Base-by-base conservation (phyloP, 768 basidiomycete species). In the Calocera viscosa region DNA sequence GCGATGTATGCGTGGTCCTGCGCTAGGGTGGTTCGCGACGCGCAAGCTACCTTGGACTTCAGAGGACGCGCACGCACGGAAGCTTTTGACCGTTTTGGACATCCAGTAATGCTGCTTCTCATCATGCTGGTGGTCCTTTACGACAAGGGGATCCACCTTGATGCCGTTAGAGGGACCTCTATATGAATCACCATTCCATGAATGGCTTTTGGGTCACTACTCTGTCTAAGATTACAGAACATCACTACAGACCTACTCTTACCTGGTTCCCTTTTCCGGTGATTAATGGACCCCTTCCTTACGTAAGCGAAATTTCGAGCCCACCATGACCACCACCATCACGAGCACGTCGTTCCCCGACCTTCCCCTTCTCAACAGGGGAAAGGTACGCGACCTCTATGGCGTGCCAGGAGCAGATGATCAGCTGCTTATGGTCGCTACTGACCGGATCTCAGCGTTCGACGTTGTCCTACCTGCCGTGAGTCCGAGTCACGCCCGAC, bases 351-450 rank as follows among this genome's bases (percentile, higher is more conserved):
- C 73, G 49, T 68, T 77, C 69, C 75, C 76, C 16, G 75, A 76
- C 66, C 81, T 96, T 64, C 82, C 78, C 28, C 78, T 97, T 1
- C 67, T 97, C 34, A 93, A 92, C 1, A 85, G 82, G 74, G 96
- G 96, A 67, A 99, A 99, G 82, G 96, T 99, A 24, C 86, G 96
- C 67, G 95, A 98, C 76, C 87, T 99, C 73, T 98, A 99, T 77
- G 73, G 69, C 22, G 53, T 60, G 30, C 53, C 53, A 14, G 53
- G 30, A 28, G 72, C 83, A 34, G 72, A 71, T 7, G 76, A 79
- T 64, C 76, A 76, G 66, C 82, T 99, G 22, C 82, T 99, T 43
- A 98, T 98, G 74, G 88, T 98, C 67, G 94, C 95, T 12, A 88
- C 90, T 11, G 96, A 99, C 78, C 83, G 96, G 69, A 95, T 98